A percentile compares a stretch with the other conserved stretches of the same genome.
These are phyloP conservation scores for Thielaviopsis populi DNA, from an alignment of 2,329 filamentous ascomycete genomes.

Conservation along the genomic window DNA sequence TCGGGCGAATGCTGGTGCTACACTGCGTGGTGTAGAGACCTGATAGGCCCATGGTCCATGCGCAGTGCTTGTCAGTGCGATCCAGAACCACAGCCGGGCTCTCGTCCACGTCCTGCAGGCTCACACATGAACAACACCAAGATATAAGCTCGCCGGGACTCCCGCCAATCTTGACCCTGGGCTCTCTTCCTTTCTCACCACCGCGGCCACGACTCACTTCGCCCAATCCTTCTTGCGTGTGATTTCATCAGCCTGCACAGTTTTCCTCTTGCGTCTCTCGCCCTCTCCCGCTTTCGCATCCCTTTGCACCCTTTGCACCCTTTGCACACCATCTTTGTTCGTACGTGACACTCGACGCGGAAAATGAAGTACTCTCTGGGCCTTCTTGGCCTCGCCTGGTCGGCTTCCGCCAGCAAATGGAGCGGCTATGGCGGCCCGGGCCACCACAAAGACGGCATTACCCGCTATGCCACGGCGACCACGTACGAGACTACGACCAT, in stretches of 20 bases:
- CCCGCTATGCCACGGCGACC: neutral
- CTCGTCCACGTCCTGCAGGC: too few species aligned
- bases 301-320: neutral
- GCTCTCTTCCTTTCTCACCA: neutral
- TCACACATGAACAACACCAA: neutral
- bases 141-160: neutral
- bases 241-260: neutral
- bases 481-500: constrained; percentile 10
- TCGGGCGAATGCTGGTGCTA: neutral
- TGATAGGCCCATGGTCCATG: neutral
- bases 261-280: neutral
- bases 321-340: neutral
- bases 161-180: neutral
- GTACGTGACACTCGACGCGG: neutral
- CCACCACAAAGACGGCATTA: neutral
- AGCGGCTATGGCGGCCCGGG: neutral
- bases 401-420: constrained; percentile 4
- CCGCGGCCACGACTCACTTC: constrained; percentile 3
- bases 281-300: neutral
- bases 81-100: too few species aligned
- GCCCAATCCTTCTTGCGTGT: neutral
- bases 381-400: constrained; percentile 2
- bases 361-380: constrained; percentile 4
- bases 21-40: neutral
- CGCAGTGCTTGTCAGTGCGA: neutral